Evolutionary conservation across 148 eudicot species (phyloP), one percentile per base, ranked within the genome.

Genomic region (Salicornia ramosissima): DNA sequence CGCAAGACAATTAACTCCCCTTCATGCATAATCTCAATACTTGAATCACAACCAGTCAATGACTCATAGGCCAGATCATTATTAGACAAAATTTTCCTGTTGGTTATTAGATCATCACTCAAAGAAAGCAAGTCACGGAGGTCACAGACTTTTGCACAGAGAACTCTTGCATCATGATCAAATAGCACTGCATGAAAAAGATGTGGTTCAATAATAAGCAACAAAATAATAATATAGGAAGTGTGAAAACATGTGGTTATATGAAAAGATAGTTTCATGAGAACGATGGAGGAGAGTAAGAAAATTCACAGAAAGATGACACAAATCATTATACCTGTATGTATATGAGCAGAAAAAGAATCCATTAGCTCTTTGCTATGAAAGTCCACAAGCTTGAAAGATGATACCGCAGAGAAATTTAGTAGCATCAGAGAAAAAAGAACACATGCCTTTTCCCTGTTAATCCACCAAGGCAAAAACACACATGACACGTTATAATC

Each of bases 371-470:
- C 75, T 45, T 40, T 58, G 69, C 60, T 67, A 26, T 30, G 30
- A 18, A 68, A 58, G 26, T 68, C 67, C 71, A 65, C 59, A 55
- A 63, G 63, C 73, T 72, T 75, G 50, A 53, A 54, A 52, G 70
- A 43, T 40, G 85, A 83, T 65, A 54, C 65, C 68, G 69, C 78
- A 21, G 75, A 82, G 70, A 83, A 75, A 65, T 74, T 80, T 51
- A 74, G 79, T 39, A 94, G 76, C 24, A 82, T 29, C 40, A 90
- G 65, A 39, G 95, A 83, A 78, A 94, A 86, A 61, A 88, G 67
- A 39, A 82, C 84, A 57, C 92, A 84, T 18, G 77, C 87, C 79
- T 74, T 88, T 78, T 90, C 95, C 83, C 96, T 90, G 82, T 22
- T 53, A 73, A 51, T 10, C 57, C 29, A 65, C 40, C 33, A 30